A percentile compares a stretch with the other conserved stretches of the same genome.
Evolutionary conservation across 345 rosid species (phyloP).

Genomic region (Eutrema yunnanense): DNA sequence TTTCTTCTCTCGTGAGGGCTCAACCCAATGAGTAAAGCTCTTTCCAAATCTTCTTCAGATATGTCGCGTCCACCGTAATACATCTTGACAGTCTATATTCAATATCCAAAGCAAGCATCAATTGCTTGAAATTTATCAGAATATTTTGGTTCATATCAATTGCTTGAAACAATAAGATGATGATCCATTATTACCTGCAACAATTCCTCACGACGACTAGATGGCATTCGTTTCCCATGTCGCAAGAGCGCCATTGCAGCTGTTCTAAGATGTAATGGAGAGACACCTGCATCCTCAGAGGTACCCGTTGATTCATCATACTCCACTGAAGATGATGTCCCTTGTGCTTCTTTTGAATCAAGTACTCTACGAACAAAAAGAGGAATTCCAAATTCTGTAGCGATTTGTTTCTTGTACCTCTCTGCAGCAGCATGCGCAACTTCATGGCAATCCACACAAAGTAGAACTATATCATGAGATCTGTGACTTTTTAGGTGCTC

Average conservation of each 20-base stretch:
- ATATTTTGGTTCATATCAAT: not conserved
- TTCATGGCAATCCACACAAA: conserved; percentile 97
- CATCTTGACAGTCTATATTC: conserved; percentile 52
- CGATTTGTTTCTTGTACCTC: conserved; percentile 69
- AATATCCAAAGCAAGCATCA: conserved; percentile 5
- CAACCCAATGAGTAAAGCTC: conserved; percentile 80
- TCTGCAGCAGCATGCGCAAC: conserved; percentile 96
- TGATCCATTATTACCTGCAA: conserved; percentile 42
- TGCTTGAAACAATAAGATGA: not conserved
- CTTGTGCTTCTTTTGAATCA: conserved; percentile 45
- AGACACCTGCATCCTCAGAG: conserved; percentile 63
- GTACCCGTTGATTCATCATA: conserved; percentile 39
- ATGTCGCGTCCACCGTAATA: conserved; percentile 91
- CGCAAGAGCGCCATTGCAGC: conserved; percentile 97
- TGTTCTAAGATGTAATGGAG: conserved; percentile 80
- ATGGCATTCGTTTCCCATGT: conserved; percentile 85
- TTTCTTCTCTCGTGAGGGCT: conserved; percentile 83
- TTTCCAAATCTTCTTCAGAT: conserved; percentile 74
- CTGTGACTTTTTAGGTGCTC: conserved; percentile 97
- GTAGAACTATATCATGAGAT: conserved; percentile 96
- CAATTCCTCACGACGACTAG: conserved; percentile 65
- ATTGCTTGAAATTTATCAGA: not conserved
- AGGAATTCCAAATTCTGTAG: conserved; percentile 77
- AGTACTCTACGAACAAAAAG: conserved; percentile 75
- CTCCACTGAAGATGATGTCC: conserved; percentile 30